Conservation (phyloP, 1,284 basidiomycete genomes). For the Chiua sp. region DNA sequence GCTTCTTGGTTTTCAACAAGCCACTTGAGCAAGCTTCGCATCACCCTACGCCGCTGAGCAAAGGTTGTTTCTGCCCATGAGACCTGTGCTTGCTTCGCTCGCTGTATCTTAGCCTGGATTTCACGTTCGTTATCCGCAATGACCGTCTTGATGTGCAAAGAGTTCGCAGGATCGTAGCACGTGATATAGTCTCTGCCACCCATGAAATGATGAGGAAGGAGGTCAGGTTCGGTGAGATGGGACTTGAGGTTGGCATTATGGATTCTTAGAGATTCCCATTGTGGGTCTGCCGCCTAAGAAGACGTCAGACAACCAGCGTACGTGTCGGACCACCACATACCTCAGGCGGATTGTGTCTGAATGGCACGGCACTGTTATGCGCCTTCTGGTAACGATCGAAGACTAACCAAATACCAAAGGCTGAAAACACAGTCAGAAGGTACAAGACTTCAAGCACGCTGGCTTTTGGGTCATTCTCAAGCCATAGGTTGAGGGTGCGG, state of each 20-base stretch:
- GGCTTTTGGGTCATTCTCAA: slow-evolving; percentile 50
- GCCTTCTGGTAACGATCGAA: slow-evolving; percentile 73
- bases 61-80: slow-evolving; percentile 79
- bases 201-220: slow-evolving; percentile 56
- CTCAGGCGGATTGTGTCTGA: slow-evolving; percentile 60
- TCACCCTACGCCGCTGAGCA: slow-evolving; percentile 76
- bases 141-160: slow-evolving; percentile 73
- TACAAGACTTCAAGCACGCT: slow-evolving; percentile 60
- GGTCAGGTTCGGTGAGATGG: slow-evolving; percentile 60
- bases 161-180: slow-evolving; percentile 91
- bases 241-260: slow-evolving; percentile 63
- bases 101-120: slow-evolving; percentile 73
- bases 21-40: slow-evolving; percentile 91
- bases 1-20: slow-evolving; percentile 85
- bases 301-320: slow-evolving; percentile 14
- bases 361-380: slow-evolving; percentile 72
- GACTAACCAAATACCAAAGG: slow-evolving; percentile 78
- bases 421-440: slow-evolving; percentile 67
- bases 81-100: slow-evolving; percentile 72
- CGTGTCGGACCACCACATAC: slow-evolving; percentile 53
- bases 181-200: slow-evolving; percentile 75
- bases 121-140: slow-evolving; percentile 70
- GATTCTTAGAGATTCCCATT: slow-evolving; percentile 61
- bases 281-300: slow-evolving; percentile 56
- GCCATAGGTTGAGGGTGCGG: slow-evolving; percentile 50